A percentile compares a stretch with the other conserved stretches of the same genome.
Evolutionary conservation across 441 rosid genomes (phyloP).

Genomic region (Brassica hybrid): DNA sequence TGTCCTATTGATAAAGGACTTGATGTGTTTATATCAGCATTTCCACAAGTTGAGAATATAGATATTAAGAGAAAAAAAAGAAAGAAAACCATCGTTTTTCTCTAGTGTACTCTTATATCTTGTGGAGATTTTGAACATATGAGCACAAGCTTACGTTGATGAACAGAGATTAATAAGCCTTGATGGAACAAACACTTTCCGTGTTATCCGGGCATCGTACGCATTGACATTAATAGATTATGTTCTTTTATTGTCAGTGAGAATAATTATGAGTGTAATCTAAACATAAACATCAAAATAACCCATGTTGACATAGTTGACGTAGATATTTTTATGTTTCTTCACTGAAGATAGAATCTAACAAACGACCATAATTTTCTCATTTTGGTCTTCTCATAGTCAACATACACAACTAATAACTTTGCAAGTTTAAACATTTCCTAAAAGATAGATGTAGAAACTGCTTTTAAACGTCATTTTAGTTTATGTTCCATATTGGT

Average conservation of each 20-base stretch:
- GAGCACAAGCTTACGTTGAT: background rate
- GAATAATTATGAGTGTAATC: background rate
- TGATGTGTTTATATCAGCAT: conserved; percentile 36
- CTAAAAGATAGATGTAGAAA: background rate
- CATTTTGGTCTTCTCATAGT: background rate
- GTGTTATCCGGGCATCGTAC: background rate
- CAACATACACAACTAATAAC: too few relatives aligned
- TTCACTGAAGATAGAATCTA: background rate
- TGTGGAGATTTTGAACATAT: conserved; percentile 19
- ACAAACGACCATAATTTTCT: background rate
- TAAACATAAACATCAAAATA: background rate
- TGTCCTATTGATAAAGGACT: conserved; percentile 38
- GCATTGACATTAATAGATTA: background rate
- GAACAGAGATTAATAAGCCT: background rate
- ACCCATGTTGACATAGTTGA: background rate
- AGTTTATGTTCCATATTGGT: too few relatives aligned
- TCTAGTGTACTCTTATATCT: conserved; percentile 21
- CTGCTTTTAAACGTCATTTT: too few relatives aligned
- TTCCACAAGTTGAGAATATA: background rate
- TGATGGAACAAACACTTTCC: background rate
- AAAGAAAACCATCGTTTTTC: conserved; percentile 20
- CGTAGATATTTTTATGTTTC: background rate
- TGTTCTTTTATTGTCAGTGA: background rate
- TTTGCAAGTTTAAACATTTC: background rate
- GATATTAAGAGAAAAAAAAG: conserved; percentile 6